Percentiles rank a stretch among this genome's conserved stretches.
Conservation (phyloP, 192 early-diverging fungal species). For the Obelidium mucronatum region DNA sequence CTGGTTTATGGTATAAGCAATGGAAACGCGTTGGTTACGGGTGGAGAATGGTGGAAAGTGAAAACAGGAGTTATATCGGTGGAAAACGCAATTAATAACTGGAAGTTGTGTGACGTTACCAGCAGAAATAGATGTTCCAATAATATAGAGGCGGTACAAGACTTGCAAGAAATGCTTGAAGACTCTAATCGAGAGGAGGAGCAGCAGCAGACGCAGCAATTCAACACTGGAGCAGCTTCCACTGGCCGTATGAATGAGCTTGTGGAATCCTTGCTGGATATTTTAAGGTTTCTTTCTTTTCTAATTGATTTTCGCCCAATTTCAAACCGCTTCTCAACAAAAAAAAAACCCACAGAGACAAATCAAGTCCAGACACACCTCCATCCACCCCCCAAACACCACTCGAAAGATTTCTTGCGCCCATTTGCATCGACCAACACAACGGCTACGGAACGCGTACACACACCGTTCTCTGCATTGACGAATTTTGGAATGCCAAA, state of each 20-base stretch:
- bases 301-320: neutral
- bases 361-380: neutral
- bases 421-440: constrained; percentile 50
- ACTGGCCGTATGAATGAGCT: neutral
- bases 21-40: constrained; percentile 38
- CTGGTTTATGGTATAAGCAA: constrained; percentile 47
- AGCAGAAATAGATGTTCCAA: too few species aligned
- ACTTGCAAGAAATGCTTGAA: too few species aligned
- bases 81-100: neutral
- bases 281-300: neutral
- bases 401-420: constrained; percentile 20
- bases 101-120: too few species aligned
- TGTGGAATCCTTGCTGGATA: constrained; percentile 2
- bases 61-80: neutral
- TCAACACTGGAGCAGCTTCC: neutral
- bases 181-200: too few species aligned
- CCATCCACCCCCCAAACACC: neutral
- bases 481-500: neutral
- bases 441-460: constrained; percentile 47
- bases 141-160: too few species aligned
- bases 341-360: constrained; percentile 7
- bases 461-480: constrained; percentile 50
- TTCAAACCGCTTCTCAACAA: neutral
- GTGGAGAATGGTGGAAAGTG: constrained; percentile 26
- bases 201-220: too few species aligned